Evolutionary conservation across 2,329 filamentous ascomycete genomes (phyloP).

Genomic region (Allantophomopsis lycopodina): DNA sequence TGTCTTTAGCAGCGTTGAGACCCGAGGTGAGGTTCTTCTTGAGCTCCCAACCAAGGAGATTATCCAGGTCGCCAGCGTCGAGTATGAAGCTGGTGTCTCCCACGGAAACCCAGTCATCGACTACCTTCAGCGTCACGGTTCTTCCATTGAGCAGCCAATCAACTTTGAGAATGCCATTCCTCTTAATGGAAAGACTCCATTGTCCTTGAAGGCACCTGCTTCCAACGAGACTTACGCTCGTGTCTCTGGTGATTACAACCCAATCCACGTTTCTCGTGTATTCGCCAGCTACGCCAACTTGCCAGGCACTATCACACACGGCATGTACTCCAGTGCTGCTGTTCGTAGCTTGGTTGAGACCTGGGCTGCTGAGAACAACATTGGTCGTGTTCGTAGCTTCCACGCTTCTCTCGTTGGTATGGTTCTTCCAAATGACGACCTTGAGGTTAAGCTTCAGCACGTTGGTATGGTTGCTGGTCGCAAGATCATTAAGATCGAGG

Average conservation of each 20-base stretch:
- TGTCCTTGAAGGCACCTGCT: slow-evolving; percentile 79
- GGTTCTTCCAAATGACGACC: slow-evolving; percentile 92
- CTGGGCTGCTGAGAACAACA: slow-evolving; percentile 97
- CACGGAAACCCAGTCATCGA: slow-evolving; percentile 96
- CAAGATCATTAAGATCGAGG: slow-evolving; percentile 99
- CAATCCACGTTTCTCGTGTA: slow-evolving; percentile 93
- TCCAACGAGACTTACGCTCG: slow-evolving; percentile 97
- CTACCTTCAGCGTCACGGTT: slow-evolving; percentile 84
- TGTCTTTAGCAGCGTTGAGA: slow-evolving; percentile 84
- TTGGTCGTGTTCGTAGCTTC: slow-evolving; percentile 94
- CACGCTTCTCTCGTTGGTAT: slow-evolving; percentile 95
- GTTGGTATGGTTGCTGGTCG: slow-evolving; percentile 95
- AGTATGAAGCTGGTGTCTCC: slow-evolving; percentile 83
- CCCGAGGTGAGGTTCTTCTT: slow-evolving; percentile 79
- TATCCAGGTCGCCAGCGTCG: slow-evolving; percentile 92
- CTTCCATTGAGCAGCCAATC: slow-evolving; percentile 88
- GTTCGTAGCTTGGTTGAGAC: slow-evolving; percentile 95
- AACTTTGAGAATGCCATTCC: slow-evolving; percentile 97
- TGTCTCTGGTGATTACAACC: slow-evolving; percentile 97
- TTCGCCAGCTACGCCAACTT: slow-evolving; percentile 94
- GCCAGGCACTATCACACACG: slow-evolving; percentile 94
- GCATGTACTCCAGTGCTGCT: slow-evolving; percentile 97
- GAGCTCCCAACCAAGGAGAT: slow-evolving; percentile 95
- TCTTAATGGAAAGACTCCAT: slow-evolving; percentile 78
- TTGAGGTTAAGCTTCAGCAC: slow-evolving; percentile 90